Evolutionary conservation across 192 early-diverging fungal species (phyloP), one percentile per base, ranked within the genome.

Genomic region (Linderina pennispora): DNA sequence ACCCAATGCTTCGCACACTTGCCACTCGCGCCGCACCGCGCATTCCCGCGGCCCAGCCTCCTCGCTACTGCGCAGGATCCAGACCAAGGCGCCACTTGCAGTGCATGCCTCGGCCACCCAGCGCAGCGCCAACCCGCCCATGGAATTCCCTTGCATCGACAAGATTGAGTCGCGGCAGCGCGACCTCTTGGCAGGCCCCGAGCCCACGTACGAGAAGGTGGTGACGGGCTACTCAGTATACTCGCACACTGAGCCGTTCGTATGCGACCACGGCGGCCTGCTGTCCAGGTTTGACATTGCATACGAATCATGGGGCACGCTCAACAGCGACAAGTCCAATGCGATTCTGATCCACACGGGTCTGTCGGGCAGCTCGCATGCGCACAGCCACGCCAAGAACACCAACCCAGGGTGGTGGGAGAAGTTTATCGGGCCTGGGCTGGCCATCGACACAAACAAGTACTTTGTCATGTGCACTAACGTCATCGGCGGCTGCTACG

Each of bases 391-490:
- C 48, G 71, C 57, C 10, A 66, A 75, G 14, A 95, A 98, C 74
- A 53, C 44, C 20, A 66, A 78, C 8, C 78, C 81, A 11, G 95
- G 95, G 37, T 98, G 95, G 95, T 98, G 95, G 95, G 92, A 98
- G 53, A 82, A 84, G 53, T 98, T 96, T 52, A 98, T 98, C 53
- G 67, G 95, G 1, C 89, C 94, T n/a, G 92, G 93, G 31, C 48
- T 73, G 20, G 78, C 91, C 3, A 80, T 98, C 15, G 96, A 98
- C 44, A 96, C 94, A 22, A 79, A 91, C 74, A 86, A 87, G 61
- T 97, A 90, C 76, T 88, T 84, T 74, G 87, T 98, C 0, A 88
- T 97, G 37, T 98, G 96, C 51, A 92, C 92, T 3, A 98, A 97
- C 61, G 91, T 92, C 3, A 73, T 98, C 40, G 96, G 96, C 31